phyloP scores from a whole-genome alignment of 208 protist species.

The Tetramitus jugosus region DNA sequence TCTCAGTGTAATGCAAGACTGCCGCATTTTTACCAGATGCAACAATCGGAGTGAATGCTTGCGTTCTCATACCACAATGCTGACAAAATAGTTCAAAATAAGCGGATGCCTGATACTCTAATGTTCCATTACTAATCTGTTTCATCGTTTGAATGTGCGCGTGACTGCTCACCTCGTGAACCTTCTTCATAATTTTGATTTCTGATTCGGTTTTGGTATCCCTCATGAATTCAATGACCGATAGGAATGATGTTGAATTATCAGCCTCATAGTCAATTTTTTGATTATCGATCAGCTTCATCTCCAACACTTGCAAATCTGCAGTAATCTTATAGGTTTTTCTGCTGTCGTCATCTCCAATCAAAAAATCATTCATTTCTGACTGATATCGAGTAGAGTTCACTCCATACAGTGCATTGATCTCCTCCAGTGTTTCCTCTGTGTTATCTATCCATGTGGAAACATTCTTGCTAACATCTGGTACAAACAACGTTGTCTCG shows the following conservation, averaged over 20 bases:
- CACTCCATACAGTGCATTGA: not conserved
- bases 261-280: not conserved
- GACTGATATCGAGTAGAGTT: not conserved
- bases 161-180: conserved; percentile 37
- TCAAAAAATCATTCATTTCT: not conserved
- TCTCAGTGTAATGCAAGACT: conserved; percentile 65
- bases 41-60: conserved; percentile 20
- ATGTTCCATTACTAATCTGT: conserved; percentile 30
- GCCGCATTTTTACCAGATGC: not conserved
- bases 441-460: not conserved
- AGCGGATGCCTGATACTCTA: conserved; percentile 42
- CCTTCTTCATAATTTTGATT: conserved; percentile 37
- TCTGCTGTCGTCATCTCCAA: not conserved
- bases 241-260: not conserved
- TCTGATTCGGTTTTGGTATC: conserved; percentile 43
- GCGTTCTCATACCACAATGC: conserved; percentile 37
- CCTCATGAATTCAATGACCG: conserved; percentile 23
- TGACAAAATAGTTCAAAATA: conserved; percentile 42
- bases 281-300: not conserved
- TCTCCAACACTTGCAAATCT: not conserved
- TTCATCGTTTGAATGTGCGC: conserved; percentile 45
- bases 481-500: not conserved
- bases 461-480: not conserved
- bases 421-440: not conserved
- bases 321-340: no score